Conservation (phyloP, 768 basidiomycete genomes). For the Boletus fagicola region DNA sequence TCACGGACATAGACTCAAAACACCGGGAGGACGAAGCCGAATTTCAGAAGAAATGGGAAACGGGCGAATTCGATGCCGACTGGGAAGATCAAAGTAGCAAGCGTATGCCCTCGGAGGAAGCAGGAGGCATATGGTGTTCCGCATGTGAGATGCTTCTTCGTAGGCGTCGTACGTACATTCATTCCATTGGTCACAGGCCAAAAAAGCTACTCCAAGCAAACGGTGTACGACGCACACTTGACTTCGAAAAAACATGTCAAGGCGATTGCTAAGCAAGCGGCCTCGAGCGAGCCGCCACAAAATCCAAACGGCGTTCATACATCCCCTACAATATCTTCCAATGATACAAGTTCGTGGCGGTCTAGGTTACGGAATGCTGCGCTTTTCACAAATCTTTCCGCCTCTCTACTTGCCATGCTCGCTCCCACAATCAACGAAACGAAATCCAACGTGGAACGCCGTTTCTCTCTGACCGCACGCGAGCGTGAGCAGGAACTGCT, state of each 20-base stretch:
- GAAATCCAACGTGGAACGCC: constrained; percentile 92
- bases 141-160: constrained; percentile 62
- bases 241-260: constrained; percentile 96
- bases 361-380: constrained; percentile 65
- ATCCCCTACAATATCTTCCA: constrained; percentile 34
- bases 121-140: constrained; percentile 86
- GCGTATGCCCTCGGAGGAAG: constrained; percentile 40
- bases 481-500: constrained; percentile 93
- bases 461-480: constrained; percentile 94
- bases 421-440: constrained; percentile 77
- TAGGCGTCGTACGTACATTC: neutral
- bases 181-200: constrained; percentile 58
- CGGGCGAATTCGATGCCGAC: constrained; percentile 59
- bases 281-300: constrained; percentile 34
- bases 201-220: constrained; percentile 93
- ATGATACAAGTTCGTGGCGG: constrained; percentile 32
- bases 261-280: constrained; percentile 72
- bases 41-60: constrained; percentile 81
- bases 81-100: constrained; percentile 64
- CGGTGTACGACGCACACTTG: constrained; percentile 94
- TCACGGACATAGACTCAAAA: constrained; percentile 71
- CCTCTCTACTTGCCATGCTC: constrained; percentile 64
- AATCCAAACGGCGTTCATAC: constrained; percentile 34
- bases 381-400: constrained; percentile 65
- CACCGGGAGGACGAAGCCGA: constrained; percentile 62